Evolutionary conservation across 2,329 filamentous ascomycete genomes (phyloP).

Genomic region (Fusarium nygamai): DNA sequence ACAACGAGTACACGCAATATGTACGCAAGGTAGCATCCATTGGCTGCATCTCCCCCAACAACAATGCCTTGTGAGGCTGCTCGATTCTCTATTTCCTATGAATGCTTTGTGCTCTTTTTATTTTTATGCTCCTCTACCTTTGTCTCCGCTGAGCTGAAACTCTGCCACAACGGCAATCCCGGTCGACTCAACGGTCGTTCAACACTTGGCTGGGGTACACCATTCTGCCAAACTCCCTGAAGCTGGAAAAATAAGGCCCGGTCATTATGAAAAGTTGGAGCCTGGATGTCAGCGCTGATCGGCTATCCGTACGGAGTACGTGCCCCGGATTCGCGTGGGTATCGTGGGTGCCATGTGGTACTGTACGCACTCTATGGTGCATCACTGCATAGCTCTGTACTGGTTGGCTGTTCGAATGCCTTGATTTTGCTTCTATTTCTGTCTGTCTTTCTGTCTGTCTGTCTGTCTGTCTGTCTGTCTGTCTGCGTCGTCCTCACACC

Average conservation of each 20-base stretch:
- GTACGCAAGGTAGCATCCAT: neutral
- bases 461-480: neutral
- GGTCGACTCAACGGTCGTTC: neutral
- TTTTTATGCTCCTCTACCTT: neutral
- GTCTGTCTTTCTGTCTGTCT: too few species aligned
- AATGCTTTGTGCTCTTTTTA: neutral
- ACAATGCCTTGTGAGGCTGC: neutral
- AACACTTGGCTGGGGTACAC: neutral
- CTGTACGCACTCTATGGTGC: slow-evolving; percentile 27
- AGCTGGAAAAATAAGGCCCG: slow-evolving; percentile 7
- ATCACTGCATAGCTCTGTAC: slow-evolving; percentile 21
- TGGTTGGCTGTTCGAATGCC: neutral
- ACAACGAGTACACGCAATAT: neutral
- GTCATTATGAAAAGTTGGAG: neutral
- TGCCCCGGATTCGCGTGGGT: slow-evolving; percentile 37
- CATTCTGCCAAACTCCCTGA: neutral
- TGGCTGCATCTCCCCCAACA: neutral
- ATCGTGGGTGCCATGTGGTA: slow-evolving; percentile 10
- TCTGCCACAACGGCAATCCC: slow-evolving; percentile 10
- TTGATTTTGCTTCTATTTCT: slow-evolving; percentile 8
- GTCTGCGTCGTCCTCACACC: slow-evolving; percentile 10
- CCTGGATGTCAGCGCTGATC: slow-evolving; percentile 34
- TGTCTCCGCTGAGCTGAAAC: slow-evolving; percentile 28
- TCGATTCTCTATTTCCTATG: neutral
- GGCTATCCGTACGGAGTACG: slow-evolving; percentile 31